These are phyloP conservation scores for Pluteus cervinus DNA, from an alignment of 768 basidiomycete genomes.

Conservation along the genomic window DNA sequence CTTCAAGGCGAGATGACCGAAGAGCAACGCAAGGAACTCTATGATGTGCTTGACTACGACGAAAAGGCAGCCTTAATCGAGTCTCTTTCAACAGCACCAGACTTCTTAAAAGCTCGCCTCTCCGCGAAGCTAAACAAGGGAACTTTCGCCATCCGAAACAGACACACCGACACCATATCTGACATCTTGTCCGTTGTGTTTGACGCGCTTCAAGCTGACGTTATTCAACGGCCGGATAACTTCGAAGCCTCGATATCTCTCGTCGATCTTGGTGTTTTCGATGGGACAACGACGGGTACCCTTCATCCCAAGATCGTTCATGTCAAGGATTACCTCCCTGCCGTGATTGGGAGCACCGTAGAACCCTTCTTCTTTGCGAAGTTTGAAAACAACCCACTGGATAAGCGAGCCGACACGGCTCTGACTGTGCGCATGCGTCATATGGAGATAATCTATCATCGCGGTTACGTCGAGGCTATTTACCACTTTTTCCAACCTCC, in stretches of 20 bases:
- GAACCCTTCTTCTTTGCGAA: conserved; percentile 85
- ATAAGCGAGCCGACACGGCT: conserved; percentile 86
- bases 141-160: conserved; percentile 75
- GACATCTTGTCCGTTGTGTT: conserved; percentile 88
- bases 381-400: conserved; percentile 88
- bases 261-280: conserved; percentile 81
- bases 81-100: conserved; percentile 65
- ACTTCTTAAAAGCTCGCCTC: conserved; percentile 75
- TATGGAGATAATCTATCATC: conserved; percentile 96
- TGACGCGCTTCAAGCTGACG: conserved; percentile 77
- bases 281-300: conserved; percentile 79
- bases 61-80: conserved; percentile 72
- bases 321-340: conserved; percentile 36
- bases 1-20: conserved; percentile 72
- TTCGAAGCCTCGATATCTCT: conserved; percentile 83
- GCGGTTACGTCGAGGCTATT: conserved; percentile 88
- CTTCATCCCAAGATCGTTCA: conserved; percentile 89
- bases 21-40: conserved; percentile 84
- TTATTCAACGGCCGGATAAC: conserved; percentile 81
- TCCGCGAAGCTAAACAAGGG: conserved; percentile 80
- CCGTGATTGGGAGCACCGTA: too few relatives aligned
- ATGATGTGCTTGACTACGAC: conserved; percentile 88
- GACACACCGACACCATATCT: conserved; percentile 47
- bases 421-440: conserved; percentile 87
- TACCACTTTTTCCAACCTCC: conserved; percentile 92